phyloP scores from a whole-genome alignment of 1,284 basidiomycete genomes.

The Pseudozyma hubeiensis region DNA sequence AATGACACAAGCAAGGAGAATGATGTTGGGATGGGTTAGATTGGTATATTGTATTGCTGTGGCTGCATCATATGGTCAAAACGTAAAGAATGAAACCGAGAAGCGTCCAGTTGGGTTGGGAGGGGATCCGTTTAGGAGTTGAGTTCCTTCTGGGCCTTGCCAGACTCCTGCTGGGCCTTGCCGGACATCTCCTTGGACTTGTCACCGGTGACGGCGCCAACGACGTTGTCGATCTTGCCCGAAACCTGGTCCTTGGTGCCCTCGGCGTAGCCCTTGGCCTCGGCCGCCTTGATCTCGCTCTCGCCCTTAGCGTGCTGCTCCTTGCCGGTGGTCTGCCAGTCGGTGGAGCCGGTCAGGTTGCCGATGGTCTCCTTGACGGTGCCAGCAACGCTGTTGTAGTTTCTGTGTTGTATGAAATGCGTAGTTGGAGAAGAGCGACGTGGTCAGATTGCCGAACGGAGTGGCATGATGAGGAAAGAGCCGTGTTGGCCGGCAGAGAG shows the following conservation, averaged over 20 bases:
- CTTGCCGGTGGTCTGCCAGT: slow-evolving; percentile 59
- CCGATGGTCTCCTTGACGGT: slow-evolving; percentile 59
- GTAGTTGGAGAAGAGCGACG: slow-evolving; percentile 1
- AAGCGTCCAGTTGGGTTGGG: too few species aligned
- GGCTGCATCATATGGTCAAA: slow-evolving; percentile 12
- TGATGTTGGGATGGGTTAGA: background rate
- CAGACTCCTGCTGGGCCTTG: slow-evolving; percentile 54
- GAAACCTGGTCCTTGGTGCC: slow-evolving; percentile 59
- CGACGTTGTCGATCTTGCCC: slow-evolving; percentile 60
- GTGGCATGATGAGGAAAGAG: background rate
- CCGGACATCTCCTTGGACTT: slow-evolving; percentile 55
- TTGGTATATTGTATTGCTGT: slow-evolving; percentile 26
- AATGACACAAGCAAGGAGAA: background rate
- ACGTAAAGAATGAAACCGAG: too few species aligned
- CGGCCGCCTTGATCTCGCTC: slow-evolving; percentile 58
- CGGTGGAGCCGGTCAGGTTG: slow-evolving; percentile 47
- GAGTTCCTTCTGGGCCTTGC: slow-evolving; percentile 57
- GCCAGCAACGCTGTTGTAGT: slow-evolving; percentile 55
- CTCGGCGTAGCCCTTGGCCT: slow-evolving; percentile 62
- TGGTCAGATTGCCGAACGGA: background rate
- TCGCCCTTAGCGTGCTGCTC: slow-evolving; percentile 62
- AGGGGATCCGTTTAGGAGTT: slow-evolving; percentile 34
- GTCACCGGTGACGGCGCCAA: slow-evolving; percentile 60
- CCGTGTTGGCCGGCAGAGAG: background rate
- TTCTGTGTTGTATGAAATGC: slow-evolving; percentile 12